A percentile compares a stretch with the other conserved stretches of the same genome.
Evolutionary conservation across 306 rosid genomes (phyloP).

Genomic region (Prunus padus): DNA sequence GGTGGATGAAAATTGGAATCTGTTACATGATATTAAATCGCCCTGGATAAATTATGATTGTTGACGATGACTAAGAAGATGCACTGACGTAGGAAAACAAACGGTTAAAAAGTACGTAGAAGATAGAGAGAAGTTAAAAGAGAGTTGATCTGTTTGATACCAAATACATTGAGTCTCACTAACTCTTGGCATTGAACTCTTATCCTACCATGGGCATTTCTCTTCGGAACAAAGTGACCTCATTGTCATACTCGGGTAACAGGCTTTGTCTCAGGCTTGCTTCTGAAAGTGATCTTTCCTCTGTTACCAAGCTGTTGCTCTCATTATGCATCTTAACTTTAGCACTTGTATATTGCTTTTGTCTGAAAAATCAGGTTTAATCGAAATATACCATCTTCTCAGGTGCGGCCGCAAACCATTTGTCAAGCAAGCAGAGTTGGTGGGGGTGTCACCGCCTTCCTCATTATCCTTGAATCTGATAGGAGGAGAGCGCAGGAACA

Average conservation of each 20-base stretch:
- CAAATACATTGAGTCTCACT: background rate
- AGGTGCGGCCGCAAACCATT: constrained; percentile 69
- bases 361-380: background rate
- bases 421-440: constrained; percentile 98
- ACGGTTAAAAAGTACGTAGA: background rate
- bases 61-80: background rate
- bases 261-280: background rate
- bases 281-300: background rate
- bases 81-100: background rate
- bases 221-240: background rate
- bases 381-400: constrained; percentile 11
- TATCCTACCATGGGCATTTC: no score
- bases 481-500: constrained; percentile 66
- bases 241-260: background rate
- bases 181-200: background rate
- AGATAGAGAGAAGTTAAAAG: background rate
- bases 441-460: constrained; percentile 94
- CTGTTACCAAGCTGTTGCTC: background rate
- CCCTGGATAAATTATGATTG: background rate
- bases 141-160: background rate
- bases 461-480: constrained; percentile 74
- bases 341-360: background rate
- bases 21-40: background rate
- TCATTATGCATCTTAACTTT: background rate
- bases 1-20: background rate